Conservation (phyloP, 148 eudicot species). For the Silene latifolia region DNA sequence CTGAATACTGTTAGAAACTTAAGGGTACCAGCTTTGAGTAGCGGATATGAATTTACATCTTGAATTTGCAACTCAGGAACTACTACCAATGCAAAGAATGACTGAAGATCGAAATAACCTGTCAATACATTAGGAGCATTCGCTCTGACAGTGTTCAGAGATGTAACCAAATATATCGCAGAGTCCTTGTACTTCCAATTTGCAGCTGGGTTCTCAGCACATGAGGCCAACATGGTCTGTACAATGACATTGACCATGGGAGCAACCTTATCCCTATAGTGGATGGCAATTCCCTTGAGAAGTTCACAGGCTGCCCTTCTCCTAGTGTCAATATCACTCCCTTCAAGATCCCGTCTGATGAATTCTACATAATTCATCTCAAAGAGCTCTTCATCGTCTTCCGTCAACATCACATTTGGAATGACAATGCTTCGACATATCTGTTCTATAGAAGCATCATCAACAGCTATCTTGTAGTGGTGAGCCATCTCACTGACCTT, state of each 20-base stretch:
- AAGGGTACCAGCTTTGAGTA: constrained; percentile 88
- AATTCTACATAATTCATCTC: constrained; percentile 92
- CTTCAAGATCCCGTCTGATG: constrained; percentile 92
- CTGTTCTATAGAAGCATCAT: constrained; percentile 73
- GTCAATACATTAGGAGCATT: constrained; percentile 70
- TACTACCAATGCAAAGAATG: constrained; percentile 65
- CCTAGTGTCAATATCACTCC: constrained; percentile 95
- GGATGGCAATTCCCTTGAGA: constrained; percentile 73
- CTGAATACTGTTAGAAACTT: constrained; percentile 84
- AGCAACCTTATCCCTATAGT: constrained; percentile 73
- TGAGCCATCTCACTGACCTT: constrained; percentile 76
- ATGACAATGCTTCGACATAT: constrained; percentile 80
- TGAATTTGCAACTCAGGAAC: constrained; percentile 82
- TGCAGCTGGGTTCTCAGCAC: constrained; percentile 57
- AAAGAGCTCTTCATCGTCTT: constrained; percentile 92
- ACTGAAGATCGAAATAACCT: constrained; percentile 74
- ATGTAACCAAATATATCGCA: constrained; percentile 86
- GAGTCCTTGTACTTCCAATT: constrained; percentile 95
- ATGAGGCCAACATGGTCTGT: constrained; percentile 56
- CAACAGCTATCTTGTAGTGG: constrained; percentile 55
- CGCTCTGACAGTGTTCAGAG: constrained; percentile 69
- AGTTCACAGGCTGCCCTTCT: constrained; percentile 98
- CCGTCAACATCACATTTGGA: constrained; percentile 91
- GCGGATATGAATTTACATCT: constrained; percentile 79
- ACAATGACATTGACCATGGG: constrained; percentile 59